These are phyloP conservation scores for Harringtonia aguacate DNA, from an alignment of 2,329 filamentous ascomycete genomes.

Conservation along the genomic window DNA sequence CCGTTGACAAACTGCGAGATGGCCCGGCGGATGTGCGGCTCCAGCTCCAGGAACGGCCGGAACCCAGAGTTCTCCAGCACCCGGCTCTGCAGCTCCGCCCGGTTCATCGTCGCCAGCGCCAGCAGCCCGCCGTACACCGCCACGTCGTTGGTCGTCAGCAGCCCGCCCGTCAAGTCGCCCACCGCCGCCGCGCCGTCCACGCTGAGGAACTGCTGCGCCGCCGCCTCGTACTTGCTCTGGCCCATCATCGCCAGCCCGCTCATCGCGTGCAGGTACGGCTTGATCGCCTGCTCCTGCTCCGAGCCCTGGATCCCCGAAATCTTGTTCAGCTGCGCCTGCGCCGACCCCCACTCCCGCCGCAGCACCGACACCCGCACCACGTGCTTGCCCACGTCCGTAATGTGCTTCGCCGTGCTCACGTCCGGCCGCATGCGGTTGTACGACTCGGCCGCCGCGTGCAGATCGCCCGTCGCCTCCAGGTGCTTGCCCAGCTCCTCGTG, in stretches of 20 bases:
- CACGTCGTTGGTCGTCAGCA: conserved; percentile 76
- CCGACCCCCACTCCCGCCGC: conserved; percentile 64
- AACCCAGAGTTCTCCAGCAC: conserved; percentile 77
- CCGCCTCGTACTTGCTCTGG: conserved; percentile 41
- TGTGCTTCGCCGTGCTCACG: conserved; percentile 72
- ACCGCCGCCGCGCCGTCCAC: conserved; percentile 41
- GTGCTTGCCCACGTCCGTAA: conserved; percentile 71
- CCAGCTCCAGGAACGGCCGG: conserved; percentile 79
- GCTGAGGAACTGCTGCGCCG: conserved; percentile 60
- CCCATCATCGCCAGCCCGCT: conserved; percentile 39
- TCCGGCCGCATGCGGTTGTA: conserved; percentile 85
- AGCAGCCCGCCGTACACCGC: conserved; percentile 87
- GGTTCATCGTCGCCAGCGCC: conserved; percentile 80
- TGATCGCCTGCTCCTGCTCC: conserved; percentile 34
- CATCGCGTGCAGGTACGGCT: conserved; percentile 42
- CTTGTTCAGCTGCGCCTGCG: conserved; percentile 51
- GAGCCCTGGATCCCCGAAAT: conserved; percentile 38
- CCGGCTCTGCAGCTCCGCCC: conserved; percentile 58
- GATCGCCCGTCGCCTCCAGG: conserved; percentile 67
- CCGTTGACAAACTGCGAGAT: conserved; percentile 83
- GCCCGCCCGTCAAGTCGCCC: conserved; percentile 49
- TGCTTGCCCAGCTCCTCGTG: conserved; percentile 86
- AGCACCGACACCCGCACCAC: conserved; percentile 67
- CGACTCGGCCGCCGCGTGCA: conserved; percentile 61
- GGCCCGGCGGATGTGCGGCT: conserved; percentile 87